phyloP scores from a whole-genome alignment of 331 rosid genomes.

The Quercus phellos region DNA sequence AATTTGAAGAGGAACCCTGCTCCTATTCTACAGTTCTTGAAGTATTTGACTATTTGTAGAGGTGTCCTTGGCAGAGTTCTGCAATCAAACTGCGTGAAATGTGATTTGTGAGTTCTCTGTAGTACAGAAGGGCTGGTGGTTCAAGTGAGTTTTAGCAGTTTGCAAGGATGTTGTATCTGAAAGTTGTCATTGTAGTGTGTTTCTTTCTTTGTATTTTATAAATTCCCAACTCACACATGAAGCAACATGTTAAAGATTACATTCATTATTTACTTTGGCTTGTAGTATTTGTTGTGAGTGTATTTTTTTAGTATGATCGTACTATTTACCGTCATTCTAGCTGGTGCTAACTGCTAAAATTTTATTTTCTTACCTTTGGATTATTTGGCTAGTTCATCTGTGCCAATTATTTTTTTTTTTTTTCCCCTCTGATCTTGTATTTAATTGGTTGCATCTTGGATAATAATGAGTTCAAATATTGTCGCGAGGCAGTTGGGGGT shows the following conservation, averaged over 20 bases:
- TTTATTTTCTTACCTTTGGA: not conserved
- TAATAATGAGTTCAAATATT: not conserved
- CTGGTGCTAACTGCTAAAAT: too few species aligned
- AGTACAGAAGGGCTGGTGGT: conserved; percentile 27
- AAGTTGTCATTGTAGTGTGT: not conserved
- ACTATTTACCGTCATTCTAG: not conserved
- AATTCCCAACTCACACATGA: not conserved
- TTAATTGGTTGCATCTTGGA: not conserved
- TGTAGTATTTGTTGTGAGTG: not conserved
- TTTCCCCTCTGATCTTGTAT: not conserved
- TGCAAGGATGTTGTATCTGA: not conserved
- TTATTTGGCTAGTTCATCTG: too few species aligned
- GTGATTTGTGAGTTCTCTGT: conserved; percentile 11
- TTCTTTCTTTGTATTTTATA: not conserved
- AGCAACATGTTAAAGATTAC: not conserved
- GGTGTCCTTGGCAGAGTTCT: conserved; percentile 4
- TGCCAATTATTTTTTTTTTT: not conserved
- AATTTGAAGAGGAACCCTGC: not conserved
- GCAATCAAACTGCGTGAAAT: not conserved
- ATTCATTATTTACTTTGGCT: not conserved
- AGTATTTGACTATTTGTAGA: not conserved
- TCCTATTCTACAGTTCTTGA: not conserved
- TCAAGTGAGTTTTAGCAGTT: conserved; percentile 19
- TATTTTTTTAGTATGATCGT: not conserved
- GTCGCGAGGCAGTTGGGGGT: too few species aligned